These are phyloP conservation scores for Cynanchum wilfordii DNA, from an alignment of 257 asterid species.

Conservation along the genomic window DNA sequence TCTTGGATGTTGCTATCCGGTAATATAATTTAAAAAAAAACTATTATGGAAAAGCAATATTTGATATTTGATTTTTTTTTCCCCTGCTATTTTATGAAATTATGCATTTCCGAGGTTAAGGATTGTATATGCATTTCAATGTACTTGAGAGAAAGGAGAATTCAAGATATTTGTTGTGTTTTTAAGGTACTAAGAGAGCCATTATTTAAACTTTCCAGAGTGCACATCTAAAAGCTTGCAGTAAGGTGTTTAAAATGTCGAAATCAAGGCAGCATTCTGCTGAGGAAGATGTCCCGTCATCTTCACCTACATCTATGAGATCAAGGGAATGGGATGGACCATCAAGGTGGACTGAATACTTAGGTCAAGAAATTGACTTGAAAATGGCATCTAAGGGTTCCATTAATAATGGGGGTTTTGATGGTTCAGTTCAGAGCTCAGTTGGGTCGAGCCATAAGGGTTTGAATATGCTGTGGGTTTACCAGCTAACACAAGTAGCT, in stretches of 20 bases:
- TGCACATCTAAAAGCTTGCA: conserved; percentile 18
- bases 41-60: not conserved
- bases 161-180: not conserved
- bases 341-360: conserved; percentile 88
- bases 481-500: conserved; percentile 94
- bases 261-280: conserved; percentile 62
- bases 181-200: conserved; percentile 4
- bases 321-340: conserved; percentile 89
- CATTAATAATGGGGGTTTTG: conserved; percentile 54
- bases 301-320: conserved; percentile 56
- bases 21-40: not conserved
- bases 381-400: conserved; percentile 28
- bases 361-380: conserved; percentile 65
- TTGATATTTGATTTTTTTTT: not conserved
- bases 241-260: conserved; percentile 51
- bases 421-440: conserved; percentile 46
- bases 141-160: not conserved
- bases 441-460: conserved; percentile 64
- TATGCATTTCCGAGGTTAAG: no score
- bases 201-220: conserved; percentile 28
- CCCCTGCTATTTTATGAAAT: not conserved
- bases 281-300: conserved; percentile 57
- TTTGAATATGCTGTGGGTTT: conserved; percentile 93
- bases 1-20: not conserved
- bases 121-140: not conserved